Conservation (phyloP, 148 eudicot species). For the Talinum fruticosum region DNA sequence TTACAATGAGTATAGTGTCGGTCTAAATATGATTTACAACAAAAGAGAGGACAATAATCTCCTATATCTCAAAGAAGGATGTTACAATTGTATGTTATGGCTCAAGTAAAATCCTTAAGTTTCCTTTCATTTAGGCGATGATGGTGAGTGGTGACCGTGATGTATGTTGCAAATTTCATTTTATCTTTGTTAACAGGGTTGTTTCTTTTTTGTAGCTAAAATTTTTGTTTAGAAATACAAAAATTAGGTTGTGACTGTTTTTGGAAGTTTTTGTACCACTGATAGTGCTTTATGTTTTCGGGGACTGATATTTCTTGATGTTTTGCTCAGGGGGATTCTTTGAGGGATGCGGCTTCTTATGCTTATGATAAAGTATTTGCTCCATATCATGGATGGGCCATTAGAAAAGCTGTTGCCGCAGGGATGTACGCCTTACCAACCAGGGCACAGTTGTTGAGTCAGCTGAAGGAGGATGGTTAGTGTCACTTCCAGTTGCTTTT, state of each 20-base stretch:
- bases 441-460: conserved; percentile 61
- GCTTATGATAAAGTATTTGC: conserved; percentile 90
- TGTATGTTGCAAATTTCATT: background rate
- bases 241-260: background rate
- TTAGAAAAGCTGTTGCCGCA: conserved; percentile 90
- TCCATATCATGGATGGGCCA: conserved; percentile 96
- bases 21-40: background rate
- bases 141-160: background rate
- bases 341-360: conserved; percentile 79
- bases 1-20: background rate
- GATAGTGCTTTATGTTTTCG: background rate
- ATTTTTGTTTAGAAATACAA: background rate
- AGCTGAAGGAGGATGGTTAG: conserved; percentile 93
- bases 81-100: background rate
- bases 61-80: background rate
- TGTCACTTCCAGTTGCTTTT: conserved; percentile 3
- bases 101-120: background rate
- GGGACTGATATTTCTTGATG: conserved; percentile 1
- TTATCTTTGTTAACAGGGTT: background rate
- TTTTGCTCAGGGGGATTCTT: conserved; percentile 55
- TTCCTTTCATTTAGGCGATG: background rate
- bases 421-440: conserved; percentile 99
- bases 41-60: background rate
- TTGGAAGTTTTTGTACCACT: background rate
- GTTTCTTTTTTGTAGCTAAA: background rate